Evolutionary conservation across 176 grass and related monocot genomes (phyloP).

Genomic region (Phragmites australis): DNA sequence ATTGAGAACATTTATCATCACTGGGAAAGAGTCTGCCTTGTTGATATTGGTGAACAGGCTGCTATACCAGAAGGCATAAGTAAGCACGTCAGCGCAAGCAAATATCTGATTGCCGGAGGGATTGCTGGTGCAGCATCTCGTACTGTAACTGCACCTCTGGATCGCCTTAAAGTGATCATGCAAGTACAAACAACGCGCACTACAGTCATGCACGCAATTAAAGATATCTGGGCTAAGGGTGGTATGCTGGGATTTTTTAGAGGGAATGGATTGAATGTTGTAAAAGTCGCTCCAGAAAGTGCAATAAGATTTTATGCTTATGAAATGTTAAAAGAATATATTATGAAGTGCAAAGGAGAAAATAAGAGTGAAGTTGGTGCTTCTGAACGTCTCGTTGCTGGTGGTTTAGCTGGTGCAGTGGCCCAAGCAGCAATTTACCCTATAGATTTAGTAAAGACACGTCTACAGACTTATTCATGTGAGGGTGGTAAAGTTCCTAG

Average conservation of each 20-base stretch:
- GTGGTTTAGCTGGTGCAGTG: constrained; percentile 92
- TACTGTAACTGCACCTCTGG: constrained; percentile 90
- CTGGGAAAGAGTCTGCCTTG: constrained; percentile 92
- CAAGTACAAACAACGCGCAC: constrained; percentile 79
- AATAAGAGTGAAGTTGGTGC: constrained; percentile 76
- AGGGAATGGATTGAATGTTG: constrained; percentile 96
- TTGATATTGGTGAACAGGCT: constrained; percentile 97
- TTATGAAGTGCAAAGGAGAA: constrained; percentile 79
- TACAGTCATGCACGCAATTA: constrained; percentile 67
- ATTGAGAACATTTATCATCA: constrained; percentile 96
- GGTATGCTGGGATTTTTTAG: constrained; percentile 88
- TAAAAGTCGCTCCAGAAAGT: constrained; percentile 97
- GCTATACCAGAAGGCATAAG: constrained; percentile 94
- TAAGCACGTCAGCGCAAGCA: constrained; percentile 83
- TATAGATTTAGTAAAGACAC: constrained; percentile 90
- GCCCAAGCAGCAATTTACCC: constrained; percentile 92
- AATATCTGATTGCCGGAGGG: constrained; percentile 89
- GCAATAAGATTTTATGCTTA: constrained; percentile 95
- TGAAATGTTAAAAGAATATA: constrained; percentile 87
- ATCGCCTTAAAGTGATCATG: constrained; percentile 95
- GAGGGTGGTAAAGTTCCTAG: constrained; percentile 76
- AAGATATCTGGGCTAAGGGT: constrained; percentile 74
- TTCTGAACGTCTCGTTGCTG: constrained; percentile 80
- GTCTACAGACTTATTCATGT: constrained; percentile 77
- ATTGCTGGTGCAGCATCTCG: constrained; percentile 95